Base-by-base conservation (phyloP, 495 filamentous ascomycete species). In the Annulohypoxylon bovei region DNA sequence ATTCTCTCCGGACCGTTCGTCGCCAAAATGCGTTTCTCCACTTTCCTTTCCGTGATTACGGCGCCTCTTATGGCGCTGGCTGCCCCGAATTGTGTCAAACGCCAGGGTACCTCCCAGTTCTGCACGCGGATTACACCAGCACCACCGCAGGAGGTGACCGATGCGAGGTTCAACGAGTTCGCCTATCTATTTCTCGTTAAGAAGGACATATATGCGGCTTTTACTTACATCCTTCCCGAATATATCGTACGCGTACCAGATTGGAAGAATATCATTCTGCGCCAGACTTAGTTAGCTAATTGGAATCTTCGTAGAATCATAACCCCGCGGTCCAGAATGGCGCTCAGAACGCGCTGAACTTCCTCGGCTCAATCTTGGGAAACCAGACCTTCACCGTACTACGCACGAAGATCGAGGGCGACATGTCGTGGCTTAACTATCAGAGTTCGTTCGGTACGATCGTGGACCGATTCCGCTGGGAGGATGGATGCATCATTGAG, bases 381-480 rank as follows among this genome's bases (percentile, higher is more conserved):
- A 54, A 40, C 14, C 68, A 69, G 27, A 52, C 62, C 8, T 73
- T 78, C 35, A 77, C 72, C 4, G 72, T 73, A 8, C 50, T 80
- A 0, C 47, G 74, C 2, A 79, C 76, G 2, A 73, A 62, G 33
- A 78, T 79, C 61, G 67, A 72, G 25, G 75, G 62, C 3, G 50
- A 75, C 7, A 72, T 74, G 67, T 74, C 78, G 2, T 81, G 79
- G 79, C 72, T 81, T 35, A 76, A 81, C 61, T 81, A 81, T 60
- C 20, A 49, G 9, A 65, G 35, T 39, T 35, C 50, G 2, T 60
- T 79, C n/a, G 76, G 78, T 1, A 68, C 68, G 37, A 68, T 79
- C n/a, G 80, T 81, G 3, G 80, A 81, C 68, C 63, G 77, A 47
- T 81, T 69, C 58, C 62, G 78, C 6, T 81, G 79, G 80, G 80